Percentiles rank a stretch among this genome's conserved stretches.
Conservation (phyloP, 306 rosid genomes). For the Calophaca sinica region DNA sequence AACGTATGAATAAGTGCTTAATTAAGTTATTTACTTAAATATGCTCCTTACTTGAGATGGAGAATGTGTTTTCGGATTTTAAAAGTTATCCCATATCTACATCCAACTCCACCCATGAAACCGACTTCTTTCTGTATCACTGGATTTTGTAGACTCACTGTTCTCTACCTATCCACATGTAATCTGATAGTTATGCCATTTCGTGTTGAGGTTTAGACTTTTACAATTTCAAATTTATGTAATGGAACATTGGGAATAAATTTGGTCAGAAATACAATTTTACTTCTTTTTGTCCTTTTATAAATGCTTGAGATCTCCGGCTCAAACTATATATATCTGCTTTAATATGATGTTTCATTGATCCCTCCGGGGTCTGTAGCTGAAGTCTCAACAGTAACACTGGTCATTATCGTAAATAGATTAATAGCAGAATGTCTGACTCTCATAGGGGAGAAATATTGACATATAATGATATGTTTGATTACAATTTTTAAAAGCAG, state of each 20-base stretch:
- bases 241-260: background rate
- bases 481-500: too few species aligned
- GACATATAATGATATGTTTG: too few species aligned
- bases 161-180: background rate
- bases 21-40: too few species aligned
- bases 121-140: too few species aligned
- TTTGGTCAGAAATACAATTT: background rate
- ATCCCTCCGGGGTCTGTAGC: too few species aligned
- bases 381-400: background rate
- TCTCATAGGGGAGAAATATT: background rate
- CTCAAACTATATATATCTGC: background rate
- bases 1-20: too few species aligned
- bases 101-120: too few species aligned
- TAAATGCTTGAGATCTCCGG: background rate
- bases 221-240: background rate
- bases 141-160: background rate
- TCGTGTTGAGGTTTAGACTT: background rate
- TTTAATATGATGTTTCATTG: background rate
- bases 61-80: slow-evolving; percentile 10
- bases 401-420: background rate
- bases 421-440: background rate
- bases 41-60: background rate
- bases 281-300: background rate
- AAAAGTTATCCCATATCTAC: too few species aligned
- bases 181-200: background rate